A percentile compares a stretch with the other conserved stretches of the same genome.
Conservation (phyloP, 148 eudicot genomes). For the Pouteria glomerata region DNA sequence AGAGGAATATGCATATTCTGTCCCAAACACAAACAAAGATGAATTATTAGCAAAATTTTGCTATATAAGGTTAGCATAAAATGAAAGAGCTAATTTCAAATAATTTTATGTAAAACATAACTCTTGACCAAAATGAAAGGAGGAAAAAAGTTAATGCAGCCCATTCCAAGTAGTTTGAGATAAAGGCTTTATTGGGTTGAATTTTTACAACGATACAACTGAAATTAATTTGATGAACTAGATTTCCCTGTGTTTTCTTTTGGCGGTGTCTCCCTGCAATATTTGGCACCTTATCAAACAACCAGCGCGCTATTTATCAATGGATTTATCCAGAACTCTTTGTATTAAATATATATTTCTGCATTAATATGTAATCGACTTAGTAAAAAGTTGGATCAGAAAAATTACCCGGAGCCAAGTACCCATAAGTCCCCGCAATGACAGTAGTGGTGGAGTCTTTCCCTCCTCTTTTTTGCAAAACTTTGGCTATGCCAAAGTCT, state of each 20-base stretch:
- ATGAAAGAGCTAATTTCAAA: too few relatives aligned
- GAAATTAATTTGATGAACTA: too few relatives aligned
- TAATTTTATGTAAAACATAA: neutral
- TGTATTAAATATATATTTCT: too few relatives aligned
- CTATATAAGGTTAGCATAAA: too few relatives aligned
- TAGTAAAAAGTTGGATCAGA: neutral
- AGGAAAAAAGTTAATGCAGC: too few relatives aligned
- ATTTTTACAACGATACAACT: too few relatives aligned
- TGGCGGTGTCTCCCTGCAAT: too few relatives aligned
- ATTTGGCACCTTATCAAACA: neutral
- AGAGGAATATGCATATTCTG: slow-evolving; percentile 77
- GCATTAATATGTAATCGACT: neutral
- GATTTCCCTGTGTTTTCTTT: too few relatives aligned
- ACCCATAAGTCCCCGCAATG: slow-evolving; percentile 84
- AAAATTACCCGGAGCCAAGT: slow-evolving; percentile 77
- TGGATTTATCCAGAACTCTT: neutral
- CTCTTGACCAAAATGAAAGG: neutral
- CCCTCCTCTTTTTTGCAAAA: slow-evolving; percentile 55
- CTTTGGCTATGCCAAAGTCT: slow-evolving; percentile 90
- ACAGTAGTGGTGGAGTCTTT: slow-evolving; percentile 58
- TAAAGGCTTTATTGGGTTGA: too few relatives aligned
- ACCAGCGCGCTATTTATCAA: neutral
- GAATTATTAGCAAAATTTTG: too few relatives aligned
- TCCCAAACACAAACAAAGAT: slow-evolving; percentile 5
- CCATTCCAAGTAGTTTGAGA: too few relatives aligned